Percentiles rank a stretch among this genome's conserved stretches.
These are phyloP conservation scores for Domatiomyces catenatus DNA, from an alignment of 2,329 filamentous ascomycete species.

Conservation along the genomic window DNA sequence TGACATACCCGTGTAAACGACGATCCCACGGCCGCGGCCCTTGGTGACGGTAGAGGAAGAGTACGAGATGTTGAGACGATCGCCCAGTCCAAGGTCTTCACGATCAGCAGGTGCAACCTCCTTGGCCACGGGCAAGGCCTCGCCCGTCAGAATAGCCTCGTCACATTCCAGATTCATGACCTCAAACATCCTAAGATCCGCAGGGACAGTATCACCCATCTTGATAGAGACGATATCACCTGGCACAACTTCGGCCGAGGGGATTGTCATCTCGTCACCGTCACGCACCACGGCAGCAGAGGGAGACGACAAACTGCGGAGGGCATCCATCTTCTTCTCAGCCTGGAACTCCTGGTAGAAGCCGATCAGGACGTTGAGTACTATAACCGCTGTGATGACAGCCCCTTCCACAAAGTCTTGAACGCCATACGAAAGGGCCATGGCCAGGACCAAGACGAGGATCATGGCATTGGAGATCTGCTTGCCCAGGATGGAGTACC, in stretches of 20 bases:
- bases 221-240: slow-evolving; percentile 40
- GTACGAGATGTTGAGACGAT: slow-evolving; percentile 46
- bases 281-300: slow-evolving; percentile 42
- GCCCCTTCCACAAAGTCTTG: slow-evolving; percentile 43
- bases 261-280: slow-evolving; percentile 37
- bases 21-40: slow-evolving; percentile 42
- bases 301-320: slow-evolving; percentile 41
- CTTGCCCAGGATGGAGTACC: slow-evolving; percentile 35
- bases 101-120: slow-evolving; percentile 23
- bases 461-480: slow-evolving; percentile 43
- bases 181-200: slow-evolving; percentile 40
- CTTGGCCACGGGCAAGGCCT: slow-evolving; percentile 45
- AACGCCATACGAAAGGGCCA: slow-evolving; percentile 45
- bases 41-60: slow-evolving; percentile 46
- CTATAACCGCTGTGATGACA: slow-evolving; percentile 43
- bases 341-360: slow-evolving; percentile 46
- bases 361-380: slow-evolving; percentile 42
- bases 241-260: slow-evolving; percentile 43
- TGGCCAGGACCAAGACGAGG: slow-evolving; percentile 53
- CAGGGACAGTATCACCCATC: slow-evolving; percentile 44
- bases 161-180: slow-evolving; percentile 62
- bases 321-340: slow-evolving; percentile 44
- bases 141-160: slow-evolving; percentile 46
- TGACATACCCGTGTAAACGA: slow-evolving; percentile 44
- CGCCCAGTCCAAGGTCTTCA: slow-evolving; percentile 35